Conservation (phyloP, 163 green algal genomes). For the Trebouxiophyceae sp. region DNA sequence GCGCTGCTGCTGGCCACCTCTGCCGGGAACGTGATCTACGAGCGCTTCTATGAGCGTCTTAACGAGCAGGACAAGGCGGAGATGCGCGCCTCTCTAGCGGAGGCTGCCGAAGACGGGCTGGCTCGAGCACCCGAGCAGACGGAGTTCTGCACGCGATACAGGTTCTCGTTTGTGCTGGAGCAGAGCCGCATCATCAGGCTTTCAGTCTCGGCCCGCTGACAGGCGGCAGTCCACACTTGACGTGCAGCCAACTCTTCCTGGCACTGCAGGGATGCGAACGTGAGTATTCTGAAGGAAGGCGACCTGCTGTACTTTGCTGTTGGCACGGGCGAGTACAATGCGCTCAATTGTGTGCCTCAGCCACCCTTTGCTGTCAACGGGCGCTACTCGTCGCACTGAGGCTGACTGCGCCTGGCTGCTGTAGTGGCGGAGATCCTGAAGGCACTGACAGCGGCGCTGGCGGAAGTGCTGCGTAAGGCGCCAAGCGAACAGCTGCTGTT, state of each 20-base stretch:
- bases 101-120: neutral
- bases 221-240: neutral
- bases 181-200: neutral
- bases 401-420: neutral
- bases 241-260: neutral
- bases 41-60: slow-evolving; percentile 69
- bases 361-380: neutral
- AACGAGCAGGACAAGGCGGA: slow-evolving; percentile 71
- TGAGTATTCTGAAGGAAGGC: slow-evolving; percentile 38
- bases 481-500: slow-evolving; percentile 33
- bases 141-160: slow-evolving; percentile 48
- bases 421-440: slow-evolving; percentile 30
- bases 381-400: neutral
- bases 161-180: slow-evolving; percentile 14
- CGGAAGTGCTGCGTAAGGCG: slow-evolving; percentile 32
- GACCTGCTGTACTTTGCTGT: slow-evolving; percentile 67
- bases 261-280: slow-evolving; percentile 38
- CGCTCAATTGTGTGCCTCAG: slow-evolving; percentile 55
- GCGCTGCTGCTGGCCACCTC: slow-evolving; percentile 47
- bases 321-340: slow-evolving; percentile 75
- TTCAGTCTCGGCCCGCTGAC: neutral
- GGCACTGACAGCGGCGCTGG: slow-evolving; percentile 20
- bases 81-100: slow-evolving; percentile 47
- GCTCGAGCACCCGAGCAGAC: slow-evolving; percentile 9
- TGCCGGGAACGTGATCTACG: slow-evolving; percentile 60